Base-by-base conservation (phyloP, 495 filamentous ascomycete genomes). In the Elasticomyces elasticus region DNA sequence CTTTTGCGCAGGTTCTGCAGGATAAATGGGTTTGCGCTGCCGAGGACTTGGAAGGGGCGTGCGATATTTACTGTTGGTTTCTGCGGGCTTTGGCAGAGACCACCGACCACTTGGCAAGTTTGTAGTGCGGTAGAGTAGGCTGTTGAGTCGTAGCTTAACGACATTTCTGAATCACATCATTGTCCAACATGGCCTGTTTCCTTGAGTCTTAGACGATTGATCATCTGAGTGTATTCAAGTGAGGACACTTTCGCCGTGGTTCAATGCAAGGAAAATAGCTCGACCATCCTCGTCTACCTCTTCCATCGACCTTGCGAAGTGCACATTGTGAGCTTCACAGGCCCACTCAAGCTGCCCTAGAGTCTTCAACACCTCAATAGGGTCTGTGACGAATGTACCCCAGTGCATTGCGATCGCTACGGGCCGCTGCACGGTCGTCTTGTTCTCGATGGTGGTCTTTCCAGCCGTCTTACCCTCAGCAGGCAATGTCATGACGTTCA, bases 291-390 rank as follows among this genome's bases (percentile, higher is more conserved):
- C 11, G 7, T 27, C 33, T 15, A 7, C 2, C 11, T 1, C 20
- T 24, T 13, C 38, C 2, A 55, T 10, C 17, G 10, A 25, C 26
- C 42, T 47, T 20, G 43, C 52, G 23, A 55, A 55, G 19, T 37
- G 19, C 25, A 55, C 52, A 10, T 24, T 22, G 26, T 55, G 52
- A 47, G 52, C 52, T 13, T 33, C 42, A 24, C 52, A 55, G 40
- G 52, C 52, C 52, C 52, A 55, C 26, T 55, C 42, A 10, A 55
- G 43, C 44, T 55, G 52, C 6, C 52, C 52, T 10, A 55, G 22
- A 9, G 52, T 55, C 44, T 47, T 48, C 4, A 55, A 22, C 1
- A 55, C 44, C 26, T 55, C 52, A 6, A 37, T 23, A 27, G 41
- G 15, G 4, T 55, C 42, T 7, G 23, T 53, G 1, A 37, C 26